A percentile compares a stretch with the other conserved stretches of the same genome.
phyloP scores from a whole-genome alignment of 1,284 basidiomycete genomes.

The Irpex lacteus region DNA sequence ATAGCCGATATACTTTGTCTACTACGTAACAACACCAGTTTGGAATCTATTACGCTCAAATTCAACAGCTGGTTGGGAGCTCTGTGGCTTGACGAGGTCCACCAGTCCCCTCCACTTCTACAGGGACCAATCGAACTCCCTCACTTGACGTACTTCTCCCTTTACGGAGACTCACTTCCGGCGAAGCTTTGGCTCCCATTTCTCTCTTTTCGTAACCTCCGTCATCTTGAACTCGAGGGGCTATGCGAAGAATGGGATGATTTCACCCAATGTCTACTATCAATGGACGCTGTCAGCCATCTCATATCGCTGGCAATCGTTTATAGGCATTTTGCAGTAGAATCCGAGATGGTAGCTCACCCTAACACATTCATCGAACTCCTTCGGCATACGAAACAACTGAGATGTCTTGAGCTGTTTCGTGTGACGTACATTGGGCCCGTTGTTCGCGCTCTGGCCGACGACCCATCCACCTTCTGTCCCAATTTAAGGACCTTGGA shows the following conservation, averaged over 20 bases:
- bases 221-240: constrained; percentile 18
- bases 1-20: constrained; percentile 20
- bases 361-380: neutral
- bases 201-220: constrained; percentile 23
- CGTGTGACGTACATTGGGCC: neutral
- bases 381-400: neutral
- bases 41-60: constrained; percentile 18
- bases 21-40: constrained; percentile 22
- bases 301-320: constrained; percentile 11
- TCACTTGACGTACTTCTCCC: neutral
- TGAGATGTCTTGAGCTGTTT: neutral
- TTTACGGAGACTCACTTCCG: neutral
- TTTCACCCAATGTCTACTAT: constrained; percentile 14
- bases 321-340: neutral
- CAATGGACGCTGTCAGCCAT: constrained; percentile 6
- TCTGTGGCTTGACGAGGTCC: constrained; percentile 12
- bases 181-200: neutral
- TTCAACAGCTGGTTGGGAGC: constrained; percentile 18
- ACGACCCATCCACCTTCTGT: neutral
- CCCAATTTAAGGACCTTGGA: neutral
- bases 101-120: neutral
- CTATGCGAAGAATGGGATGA: constrained; percentile 14
- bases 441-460: neutral
- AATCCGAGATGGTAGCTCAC: neutral
- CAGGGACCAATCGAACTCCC: neutral